phyloP scores from a whole-genome alignment of 306 rosid species.

The Sechiopsis laciniata region DNA sequence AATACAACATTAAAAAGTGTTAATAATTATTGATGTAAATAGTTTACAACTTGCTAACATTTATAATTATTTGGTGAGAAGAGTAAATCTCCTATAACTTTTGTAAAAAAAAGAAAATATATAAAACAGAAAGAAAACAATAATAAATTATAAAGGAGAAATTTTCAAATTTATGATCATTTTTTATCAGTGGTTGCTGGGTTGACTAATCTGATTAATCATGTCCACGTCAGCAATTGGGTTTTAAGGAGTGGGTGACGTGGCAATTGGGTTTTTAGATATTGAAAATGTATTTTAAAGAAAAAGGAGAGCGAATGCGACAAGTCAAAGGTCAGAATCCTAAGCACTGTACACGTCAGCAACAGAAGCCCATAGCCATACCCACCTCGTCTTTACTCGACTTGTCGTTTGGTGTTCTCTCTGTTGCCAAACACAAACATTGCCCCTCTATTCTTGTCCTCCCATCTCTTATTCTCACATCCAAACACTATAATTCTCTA shows the following conservation, averaged over 20 bases:
- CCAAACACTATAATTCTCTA: neutral
- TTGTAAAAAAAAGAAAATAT: no score
- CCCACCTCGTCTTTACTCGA: slow-evolving; percentile 39
- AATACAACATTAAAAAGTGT: no score
- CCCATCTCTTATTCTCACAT: neutral
- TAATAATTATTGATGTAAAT: no score
- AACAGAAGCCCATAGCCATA: slow-evolving; percentile 12
- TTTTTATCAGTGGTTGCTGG: neutral
- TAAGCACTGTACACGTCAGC: slow-evolving; percentile 51
- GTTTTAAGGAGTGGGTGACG: neutral
- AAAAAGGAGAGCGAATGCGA: neutral
- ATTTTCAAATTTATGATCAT: neutral
- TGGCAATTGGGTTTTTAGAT: neutral
- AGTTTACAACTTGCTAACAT: no score
- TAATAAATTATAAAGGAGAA: no score
- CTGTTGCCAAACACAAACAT: neutral
- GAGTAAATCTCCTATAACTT: no score
- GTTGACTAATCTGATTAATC: neutral
- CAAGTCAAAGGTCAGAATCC: slow-evolving; percentile 43
- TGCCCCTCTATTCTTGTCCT: neutral
- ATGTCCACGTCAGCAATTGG: no score
- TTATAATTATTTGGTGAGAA: no score
- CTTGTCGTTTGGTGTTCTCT: slow-evolving; percentile 20
- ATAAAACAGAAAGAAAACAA: no score
- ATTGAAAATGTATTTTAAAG: no score